phyloP scores from a whole-genome alignment of 768 basidiomycete species.

The Hericium erinaceus region DNA sequence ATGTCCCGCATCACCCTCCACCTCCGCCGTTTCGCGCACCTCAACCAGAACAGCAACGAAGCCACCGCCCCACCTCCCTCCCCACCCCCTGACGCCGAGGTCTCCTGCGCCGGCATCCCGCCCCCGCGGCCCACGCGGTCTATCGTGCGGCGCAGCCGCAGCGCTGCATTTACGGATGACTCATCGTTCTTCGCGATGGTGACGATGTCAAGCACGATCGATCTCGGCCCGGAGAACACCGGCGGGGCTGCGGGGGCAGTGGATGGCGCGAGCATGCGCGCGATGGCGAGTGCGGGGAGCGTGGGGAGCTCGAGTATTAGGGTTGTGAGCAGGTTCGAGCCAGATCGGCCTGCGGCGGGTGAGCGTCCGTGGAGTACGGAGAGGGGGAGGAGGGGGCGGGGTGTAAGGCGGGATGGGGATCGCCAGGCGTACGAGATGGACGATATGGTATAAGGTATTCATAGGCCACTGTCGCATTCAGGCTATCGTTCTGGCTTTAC shows the following conservation, averaged over 20 bases:
- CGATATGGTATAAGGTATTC: too few relatives aligned
- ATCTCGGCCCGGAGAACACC: neutral
- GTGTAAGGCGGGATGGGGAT: too few relatives aligned
- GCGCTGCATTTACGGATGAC: neutral
- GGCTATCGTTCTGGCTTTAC: too few relatives aligned
- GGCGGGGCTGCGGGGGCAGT: too few relatives aligned
- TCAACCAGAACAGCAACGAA: neutral
- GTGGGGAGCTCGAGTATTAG: too few relatives aligned
- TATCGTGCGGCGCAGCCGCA: neutral
- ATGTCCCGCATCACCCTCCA: constrained; percentile 63
- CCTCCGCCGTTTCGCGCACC: constrained; percentile 17
- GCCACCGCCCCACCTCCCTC: neutral
- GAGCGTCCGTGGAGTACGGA: too few relatives aligned
- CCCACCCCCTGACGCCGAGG: neutral
- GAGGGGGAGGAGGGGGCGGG: too few relatives aligned
- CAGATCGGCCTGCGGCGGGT: too few relatives aligned
- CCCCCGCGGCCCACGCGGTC: neutral
- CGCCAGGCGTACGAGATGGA: too few relatives aligned
- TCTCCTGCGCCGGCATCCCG: neutral
- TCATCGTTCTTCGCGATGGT: constrained; percentile 1
- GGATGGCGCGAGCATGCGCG: neutral
- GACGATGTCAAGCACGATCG: neutral
- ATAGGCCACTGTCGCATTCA: too few relatives aligned
- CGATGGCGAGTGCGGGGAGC: neutral
- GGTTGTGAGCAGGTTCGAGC: too few relatives aligned